Evolutionary conservation across 1,284 basidiomycete genomes (phyloP), one percentile per base, ranked within the genome.

Genomic region (Puccinia triticina): DNA sequence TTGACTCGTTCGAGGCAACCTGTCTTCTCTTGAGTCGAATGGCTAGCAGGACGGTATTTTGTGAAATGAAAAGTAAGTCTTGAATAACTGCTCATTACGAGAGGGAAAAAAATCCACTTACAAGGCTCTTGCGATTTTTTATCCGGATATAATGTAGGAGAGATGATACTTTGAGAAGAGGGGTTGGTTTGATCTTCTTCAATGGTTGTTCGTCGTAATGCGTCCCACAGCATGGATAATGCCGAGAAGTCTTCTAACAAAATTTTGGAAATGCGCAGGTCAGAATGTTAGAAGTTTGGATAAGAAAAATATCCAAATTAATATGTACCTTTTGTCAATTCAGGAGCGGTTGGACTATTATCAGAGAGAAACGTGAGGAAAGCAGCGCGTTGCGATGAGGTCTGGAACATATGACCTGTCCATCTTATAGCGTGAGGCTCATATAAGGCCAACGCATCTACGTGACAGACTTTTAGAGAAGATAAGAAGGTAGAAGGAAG

Each of bases 401-500:
- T 53, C 43, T 72, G 69, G 37, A 72, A 72, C 43, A 72, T n/a
- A n/a, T 53, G 43, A 50, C 48, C 48, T 34, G 43, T 50, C 69
- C 69, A 72, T 48, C 40, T 40, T 72, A 50, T 2, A 29, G 3
- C 16, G 8, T 50, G 43, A 32, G 69, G 69, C 37, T 50, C 69
- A 32, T 53, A 72, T 50, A 72, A 72, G n/a, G 29, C 48, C 46
- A 72, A 50, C 5, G 69, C 69, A 72, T 72, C 69, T 32, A 72
- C 69, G 32, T 72, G 69, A 29, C 11, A 72, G 29, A 72, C 43
- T 12, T 72, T 72, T 11, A 50, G 48, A 12, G 69, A 72, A 50
- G 69, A 72, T 18, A 72, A 72, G 29, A 72, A 72, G 43, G 69
- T 72, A 26, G 69, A 72, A 50, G 69, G 69, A 72, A 72, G 69